phyloP scores from a whole-genome alignment of 441 rosid genomes.

The Brassica balearica region DNA sequence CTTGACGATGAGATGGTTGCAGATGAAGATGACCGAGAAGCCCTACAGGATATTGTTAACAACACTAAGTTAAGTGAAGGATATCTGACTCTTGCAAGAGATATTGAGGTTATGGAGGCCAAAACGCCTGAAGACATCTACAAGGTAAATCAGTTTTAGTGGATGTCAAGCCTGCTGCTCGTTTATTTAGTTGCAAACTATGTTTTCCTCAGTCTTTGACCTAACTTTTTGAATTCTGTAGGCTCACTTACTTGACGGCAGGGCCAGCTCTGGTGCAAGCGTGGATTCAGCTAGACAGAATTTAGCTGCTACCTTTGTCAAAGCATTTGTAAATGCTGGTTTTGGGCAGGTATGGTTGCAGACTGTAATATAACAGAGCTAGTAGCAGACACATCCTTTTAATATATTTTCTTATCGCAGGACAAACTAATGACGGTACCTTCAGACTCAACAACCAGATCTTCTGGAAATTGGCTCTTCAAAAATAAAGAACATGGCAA shows the following conservation, averaged over 20 bases:
- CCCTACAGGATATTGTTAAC: conserved; percentile 80
- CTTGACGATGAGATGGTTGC: conserved; percentile 75
- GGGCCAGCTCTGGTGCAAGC: conserved; percentile 83
- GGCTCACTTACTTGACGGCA: conserved; percentile 98
- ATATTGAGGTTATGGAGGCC: conserved; percentile 96
- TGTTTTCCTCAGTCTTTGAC: conserved; percentile 27
- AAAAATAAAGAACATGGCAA: conserved; percentile 94
- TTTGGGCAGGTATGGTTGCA: conserved; percentile 76
- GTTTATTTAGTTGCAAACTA: conserved; percentile 16
- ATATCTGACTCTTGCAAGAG: conserved; percentile 90
- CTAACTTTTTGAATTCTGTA: conserved; percentile 35
- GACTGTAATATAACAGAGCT: background rate
- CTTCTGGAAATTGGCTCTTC: conserved; percentile 89
- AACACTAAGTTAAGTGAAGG: conserved; percentile 78
- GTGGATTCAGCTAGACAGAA: conserved; percentile 97
- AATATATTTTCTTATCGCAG: conserved; percentile 46
- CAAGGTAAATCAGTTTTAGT: conserved; percentile 54
- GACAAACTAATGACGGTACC: conserved; percentile 88
- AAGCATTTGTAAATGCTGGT: conserved; percentile 99
- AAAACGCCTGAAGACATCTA: conserved; percentile 94
- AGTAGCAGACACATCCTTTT: conserved; percentile 13
- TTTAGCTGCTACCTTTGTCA: conserved; percentile 96
- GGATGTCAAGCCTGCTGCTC: conserved; percentile 6
- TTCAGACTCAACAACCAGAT: conserved; percentile 66
- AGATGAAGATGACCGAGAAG: conserved; percentile 70